These are phyloP conservation scores for Balakata baccata DNA, from an alignment of 345 rosid species.

Conservation along the genomic window DNA sequence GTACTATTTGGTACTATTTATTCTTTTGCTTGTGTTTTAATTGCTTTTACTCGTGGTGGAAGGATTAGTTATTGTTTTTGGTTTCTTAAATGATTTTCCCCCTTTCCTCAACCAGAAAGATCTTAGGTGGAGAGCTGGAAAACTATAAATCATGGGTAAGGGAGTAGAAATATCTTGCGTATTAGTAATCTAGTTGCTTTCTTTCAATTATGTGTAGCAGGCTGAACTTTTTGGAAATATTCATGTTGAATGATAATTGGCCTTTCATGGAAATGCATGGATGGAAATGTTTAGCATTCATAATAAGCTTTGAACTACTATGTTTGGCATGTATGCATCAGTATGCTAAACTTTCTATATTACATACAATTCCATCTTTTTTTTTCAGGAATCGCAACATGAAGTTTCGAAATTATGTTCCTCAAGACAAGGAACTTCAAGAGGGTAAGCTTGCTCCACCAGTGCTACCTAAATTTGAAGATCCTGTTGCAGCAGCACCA, in stretches of 20 bases:
- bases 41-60: too few species aligned
- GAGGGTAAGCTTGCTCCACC: conserved; percentile 86
- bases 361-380: neutral
- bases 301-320: neutral
- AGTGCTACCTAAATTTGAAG: conserved; percentile 83
- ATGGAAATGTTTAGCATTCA: neutral
- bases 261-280: neutral
- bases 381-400: conserved; percentile 51
- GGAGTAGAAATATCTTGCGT: too few species aligned
- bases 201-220: too few species aligned
- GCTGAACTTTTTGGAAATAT: too few species aligned
- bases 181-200: too few species aligned
- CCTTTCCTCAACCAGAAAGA: too few species aligned
- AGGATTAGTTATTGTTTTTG: too few species aligned
- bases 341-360: neutral
- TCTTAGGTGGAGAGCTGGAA: too few species aligned
- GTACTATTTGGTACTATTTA: too few species aligned
- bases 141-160: too few species aligned
- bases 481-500: conserved; percentile 59
- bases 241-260: neutral
- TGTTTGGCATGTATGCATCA: neutral
- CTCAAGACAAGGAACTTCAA: conserved; percentile 91
- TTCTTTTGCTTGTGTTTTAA: too few species aligned
- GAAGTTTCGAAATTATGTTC: conserved; percentile 94
- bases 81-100: too few species aligned